A percentile compares a stretch with the other conserved stretches of the same genome.
Evolutionary conservation across 2,329 filamentous ascomycete species (phyloP).

Genomic region (Myriosclerotinia curreyana): DNA sequence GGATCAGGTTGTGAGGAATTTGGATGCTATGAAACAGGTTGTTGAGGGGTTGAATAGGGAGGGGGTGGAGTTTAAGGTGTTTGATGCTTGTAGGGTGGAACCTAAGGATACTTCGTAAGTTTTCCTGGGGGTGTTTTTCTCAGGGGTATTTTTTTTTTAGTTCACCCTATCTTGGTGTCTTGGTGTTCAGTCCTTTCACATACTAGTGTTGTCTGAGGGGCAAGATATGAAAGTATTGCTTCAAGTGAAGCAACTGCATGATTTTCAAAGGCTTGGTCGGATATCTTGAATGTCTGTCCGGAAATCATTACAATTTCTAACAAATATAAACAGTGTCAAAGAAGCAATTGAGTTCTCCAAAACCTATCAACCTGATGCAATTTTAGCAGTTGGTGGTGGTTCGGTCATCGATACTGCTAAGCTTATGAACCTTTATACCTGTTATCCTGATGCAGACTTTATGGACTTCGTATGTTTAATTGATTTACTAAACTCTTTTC

Average conservation of each 20-base stretch:
- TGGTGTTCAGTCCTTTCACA: no score
- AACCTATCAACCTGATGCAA: slow-evolving; percentile 78
- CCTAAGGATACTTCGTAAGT: slow-evolving; percentile 89
- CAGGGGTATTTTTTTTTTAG: no score
- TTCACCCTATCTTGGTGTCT: no score
- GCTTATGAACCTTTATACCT: slow-evolving; percentile 94
- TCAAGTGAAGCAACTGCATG: neutral
- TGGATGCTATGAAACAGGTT: slow-evolving; percentile 88
- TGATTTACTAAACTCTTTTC: no score
- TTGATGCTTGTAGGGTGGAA: slow-evolving; percentile 76
- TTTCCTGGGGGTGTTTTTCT: neutral
- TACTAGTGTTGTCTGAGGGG: no score
- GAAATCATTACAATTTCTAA: neutral
- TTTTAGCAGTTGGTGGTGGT: slow-evolving; percentile 87
- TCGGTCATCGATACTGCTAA: slow-evolving; percentile 98
- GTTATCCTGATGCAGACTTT: slow-evolving; percentile 88
- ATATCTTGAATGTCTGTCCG: neutral
- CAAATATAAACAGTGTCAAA: slow-evolving; percentile 58
- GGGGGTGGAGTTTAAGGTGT: slow-evolving; percentile 78
- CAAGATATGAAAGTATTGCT: neutral
- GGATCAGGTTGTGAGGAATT: slow-evolving; percentile 73
- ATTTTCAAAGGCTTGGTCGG: neutral
- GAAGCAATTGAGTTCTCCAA: slow-evolving; percentile 87
- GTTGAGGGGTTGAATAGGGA: slow-evolving; percentile 75
- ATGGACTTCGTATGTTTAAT: slow-evolving; percentile 73